phyloP scores from a whole-genome alignment of 2,329 filamentous ascomycete genomes.

The Aspergillus bombycis region DNA sequence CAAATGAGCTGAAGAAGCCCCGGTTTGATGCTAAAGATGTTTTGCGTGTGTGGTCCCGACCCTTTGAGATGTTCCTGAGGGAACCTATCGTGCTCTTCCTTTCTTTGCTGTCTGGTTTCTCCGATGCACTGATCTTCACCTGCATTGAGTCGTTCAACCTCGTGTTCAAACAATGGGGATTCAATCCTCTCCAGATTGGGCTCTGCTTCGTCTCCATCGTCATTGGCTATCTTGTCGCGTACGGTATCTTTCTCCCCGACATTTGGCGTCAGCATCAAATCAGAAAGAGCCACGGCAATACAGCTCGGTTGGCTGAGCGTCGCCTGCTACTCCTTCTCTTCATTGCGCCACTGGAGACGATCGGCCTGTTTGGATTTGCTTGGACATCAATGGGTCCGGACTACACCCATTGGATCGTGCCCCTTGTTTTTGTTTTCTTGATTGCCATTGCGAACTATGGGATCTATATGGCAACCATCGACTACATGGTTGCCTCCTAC shows the following conservation, averaged over 20 bases:
- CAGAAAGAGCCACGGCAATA: conserved; percentile 47
- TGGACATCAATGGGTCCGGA: conserved; percentile 68
- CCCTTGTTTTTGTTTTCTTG: conserved; percentile 65
- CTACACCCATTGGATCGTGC: conserved; percentile 69
- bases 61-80: conserved; percentile 73
- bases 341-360: conserved; percentile 61
- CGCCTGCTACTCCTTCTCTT: conserved; percentile 68
- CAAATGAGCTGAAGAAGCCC: conserved; percentile 53
- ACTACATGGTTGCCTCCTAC: conserved; percentile 77
- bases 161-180: conserved; percentile 47
- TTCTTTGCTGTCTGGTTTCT: conserved; percentile 72
- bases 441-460: conserved; percentile 75
- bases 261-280: conserved; percentile 47
- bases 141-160: conserved; percentile 72
- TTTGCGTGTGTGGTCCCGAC: conserved; percentile 59
- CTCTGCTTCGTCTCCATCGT: conserved; percentile 41
- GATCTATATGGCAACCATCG: conserved; percentile 76
- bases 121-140: conserved; percentile 76
- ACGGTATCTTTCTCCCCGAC: conserved; percentile 55
- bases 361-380: conserved; percentile 72
- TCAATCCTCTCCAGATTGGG: conserved; percentile 23
- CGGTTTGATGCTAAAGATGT: conserved; percentile 52
- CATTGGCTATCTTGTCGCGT: conserved; percentile 60
- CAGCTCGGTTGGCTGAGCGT: conserved; percentile 62
- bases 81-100: conserved; percentile 74